A percentile compares a stretch with the other conserved stretches of the same genome.
These are phyloP conservation scores for Paramyrothecium roridum DNA, from an alignment of 2,329 filamentous ascomycete genomes.

Conservation along the genomic window DNA sequence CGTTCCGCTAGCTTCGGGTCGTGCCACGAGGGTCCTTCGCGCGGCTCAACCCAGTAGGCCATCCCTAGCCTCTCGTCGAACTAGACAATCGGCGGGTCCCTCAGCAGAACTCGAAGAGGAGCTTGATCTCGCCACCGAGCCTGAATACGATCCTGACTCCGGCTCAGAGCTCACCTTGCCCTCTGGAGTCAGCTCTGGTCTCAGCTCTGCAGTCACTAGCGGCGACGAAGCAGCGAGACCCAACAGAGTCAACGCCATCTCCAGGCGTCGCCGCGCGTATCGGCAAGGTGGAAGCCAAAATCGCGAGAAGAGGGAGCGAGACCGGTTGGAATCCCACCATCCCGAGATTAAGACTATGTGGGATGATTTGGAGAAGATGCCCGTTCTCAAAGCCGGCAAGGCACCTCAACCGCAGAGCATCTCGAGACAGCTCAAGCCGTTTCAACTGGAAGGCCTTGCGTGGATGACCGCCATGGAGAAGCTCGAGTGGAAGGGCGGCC, in stretches of 20 bases:
- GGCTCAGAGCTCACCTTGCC: too few species aligned
- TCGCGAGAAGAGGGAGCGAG: conserved; percentile 47
- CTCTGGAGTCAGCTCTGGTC: conserved; percentile 7
- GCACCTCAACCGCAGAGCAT: conserved; percentile 63
- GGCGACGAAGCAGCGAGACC: neutral
- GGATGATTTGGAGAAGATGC: conserved; percentile 66
- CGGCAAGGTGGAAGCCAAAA: conserved; percentile 17
- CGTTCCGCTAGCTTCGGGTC: neutral
- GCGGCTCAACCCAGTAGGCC: too few species aligned
- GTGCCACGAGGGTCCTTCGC: neutral
- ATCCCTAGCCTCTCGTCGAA: too few species aligned
- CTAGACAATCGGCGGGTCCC: too few species aligned
- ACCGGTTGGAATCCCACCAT: conserved; percentile 71
- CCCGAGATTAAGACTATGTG: conserved; percentile 84
- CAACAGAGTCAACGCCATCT: conserved; percentile 4
- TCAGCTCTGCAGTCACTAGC: conserved; percentile 10
- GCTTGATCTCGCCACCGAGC: conserved; percentile 5
- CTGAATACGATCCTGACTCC: conserved; percentile 4
- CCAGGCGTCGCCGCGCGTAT: conserved; percentile 29
- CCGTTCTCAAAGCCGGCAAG: conserved; percentile 56
- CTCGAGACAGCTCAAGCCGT: conserved; percentile 80
- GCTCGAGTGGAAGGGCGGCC: conserved; percentile 79
- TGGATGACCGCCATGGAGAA: conserved; percentile 95
- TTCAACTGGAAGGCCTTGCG: conserved; percentile 87
- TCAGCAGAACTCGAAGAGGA: neutral